Base-by-base conservation (phyloP, 805 yeast species). In the Hanseniaspora singularis region DNA sequence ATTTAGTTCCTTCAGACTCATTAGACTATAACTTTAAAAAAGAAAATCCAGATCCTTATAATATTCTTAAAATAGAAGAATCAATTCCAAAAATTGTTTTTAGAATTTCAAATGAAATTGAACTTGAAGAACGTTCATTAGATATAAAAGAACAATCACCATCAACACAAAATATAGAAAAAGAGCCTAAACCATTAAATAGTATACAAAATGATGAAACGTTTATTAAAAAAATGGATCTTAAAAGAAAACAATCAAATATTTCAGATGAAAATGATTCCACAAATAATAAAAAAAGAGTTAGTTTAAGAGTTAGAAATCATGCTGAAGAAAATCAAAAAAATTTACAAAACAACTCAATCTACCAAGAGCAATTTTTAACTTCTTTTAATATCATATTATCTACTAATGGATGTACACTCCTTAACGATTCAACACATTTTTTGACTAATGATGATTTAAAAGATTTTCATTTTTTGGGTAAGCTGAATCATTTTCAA, bases 31-130 rank as follows among this genome's bases (percentile, higher is more conserved):
- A 34, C 15, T 42, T 34, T 36, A 38, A 32, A 20, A 26, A 42
- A 16, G 46, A 42, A 32, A 42, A 42, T 22, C 46, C 46, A 10
- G 46, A 42, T 22, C 46, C 46, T 3, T 42, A 42, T 22, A 42
- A 36, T 19, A 12, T 12, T 10, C 28, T 42, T 12, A 34, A 28
- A 19, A 23, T 37, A 18, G 38, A 42, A 28, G 46, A 36, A 15
- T 24, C 46, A 16, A 34, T 42, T 11, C 27, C 46, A 10, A 36
- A 28, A 18, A 36, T 42, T 4, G 33, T 20, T 12, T 42, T 42
- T 20, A 37, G 38, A 8, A 34, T 34, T 15, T 27, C 27, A 22
- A 24, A 30, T 19, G 33, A 34, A 22, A 28, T 15, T 6, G 8
- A 16, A 18, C 28, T 12, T 16, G 22, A 36, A 16, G 30, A 23